Evolutionary conservation across 345 rosid genomes (phyloP).

Genomic region (Citrus australasica): DNA sequence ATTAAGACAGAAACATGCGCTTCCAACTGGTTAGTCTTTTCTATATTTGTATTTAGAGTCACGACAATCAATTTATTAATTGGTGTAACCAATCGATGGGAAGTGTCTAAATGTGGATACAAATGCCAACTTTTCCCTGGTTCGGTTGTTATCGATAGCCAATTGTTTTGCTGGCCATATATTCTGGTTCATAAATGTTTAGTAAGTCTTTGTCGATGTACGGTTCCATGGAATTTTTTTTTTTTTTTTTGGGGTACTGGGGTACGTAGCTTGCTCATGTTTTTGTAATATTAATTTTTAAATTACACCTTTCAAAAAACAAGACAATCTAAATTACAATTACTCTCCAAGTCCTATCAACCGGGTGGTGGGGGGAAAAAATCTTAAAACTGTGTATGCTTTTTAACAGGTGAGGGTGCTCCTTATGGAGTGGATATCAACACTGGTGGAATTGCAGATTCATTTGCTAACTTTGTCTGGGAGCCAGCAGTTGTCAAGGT

Average conservation of each 20-base stretch:
- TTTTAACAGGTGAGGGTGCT: conserved; percentile 76
- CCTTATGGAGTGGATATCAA: conserved; percentile 93
- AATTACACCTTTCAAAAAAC: no score
- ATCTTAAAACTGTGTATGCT: not conserved
- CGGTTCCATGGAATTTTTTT: not conserved
- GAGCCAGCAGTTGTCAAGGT: conserved; percentile 99
- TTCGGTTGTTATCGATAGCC: not conserved
- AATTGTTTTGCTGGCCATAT: not conserved
- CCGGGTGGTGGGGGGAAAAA: not conserved
- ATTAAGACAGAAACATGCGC: conserved; percentile 93
- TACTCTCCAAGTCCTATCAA: not conserved
- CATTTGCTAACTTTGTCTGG: conserved; percentile 97
- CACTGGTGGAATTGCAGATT: conserved; percentile 93
- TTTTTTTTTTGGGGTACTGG: no score
- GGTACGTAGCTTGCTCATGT: no score
- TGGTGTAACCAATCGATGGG: not conserved
- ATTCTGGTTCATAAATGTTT: not conserved
- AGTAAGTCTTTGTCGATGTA: not conserved
- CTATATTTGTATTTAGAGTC: not conserved
- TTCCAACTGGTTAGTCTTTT: conserved; percentile 62
- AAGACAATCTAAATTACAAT: not conserved
- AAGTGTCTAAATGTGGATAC: not conserved
- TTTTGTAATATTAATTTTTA: no score
- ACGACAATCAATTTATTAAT: not conserved
- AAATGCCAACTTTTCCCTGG: not conserved